phyloP scores from a whole-genome alignment of 2,329 filamentous ascomycete genomes.

The Calonectria pteridis region DNA sequence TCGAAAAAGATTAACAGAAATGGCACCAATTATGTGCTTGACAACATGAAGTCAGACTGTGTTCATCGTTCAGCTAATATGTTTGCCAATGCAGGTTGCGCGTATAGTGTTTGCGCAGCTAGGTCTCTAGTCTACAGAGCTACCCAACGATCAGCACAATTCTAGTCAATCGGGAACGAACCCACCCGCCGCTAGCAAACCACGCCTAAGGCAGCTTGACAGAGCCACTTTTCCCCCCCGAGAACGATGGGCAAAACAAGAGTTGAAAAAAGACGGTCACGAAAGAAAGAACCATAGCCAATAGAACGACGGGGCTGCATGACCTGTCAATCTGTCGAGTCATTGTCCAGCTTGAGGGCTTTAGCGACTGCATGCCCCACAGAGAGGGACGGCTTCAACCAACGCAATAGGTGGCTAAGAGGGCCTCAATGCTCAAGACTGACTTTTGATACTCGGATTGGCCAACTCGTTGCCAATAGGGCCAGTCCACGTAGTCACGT shows the following conservation, averaged over 20 bases:
- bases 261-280: background rate
- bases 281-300: background rate
- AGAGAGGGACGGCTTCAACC: background rate
- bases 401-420: background rate
- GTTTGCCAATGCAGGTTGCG: background rate
- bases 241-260: background rate
- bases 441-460: background rate
- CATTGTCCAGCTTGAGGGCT: background rate
- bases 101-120: background rate
- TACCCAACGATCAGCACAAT: background rate
- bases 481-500: constrained; percentile 5
- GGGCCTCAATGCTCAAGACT: background rate
- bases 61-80: background rate
- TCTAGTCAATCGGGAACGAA: background rate
- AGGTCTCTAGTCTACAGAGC: background rate
- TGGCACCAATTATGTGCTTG: background rate
- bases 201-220: background rate
- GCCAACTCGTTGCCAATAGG: background rate
- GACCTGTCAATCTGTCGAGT: background rate
- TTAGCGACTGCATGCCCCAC: background rate
- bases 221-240: background rate
- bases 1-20: background rate
- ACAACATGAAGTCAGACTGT: fast-evolving
- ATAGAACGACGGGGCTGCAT: background rate
- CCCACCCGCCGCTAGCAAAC: background rate